Evolutionary conservation across 225 moss, liverwort and hornwort species (phyloP), one percentile per base, ranked within the genome.

Genomic region (Pseudoscleropodium purum): DNA sequence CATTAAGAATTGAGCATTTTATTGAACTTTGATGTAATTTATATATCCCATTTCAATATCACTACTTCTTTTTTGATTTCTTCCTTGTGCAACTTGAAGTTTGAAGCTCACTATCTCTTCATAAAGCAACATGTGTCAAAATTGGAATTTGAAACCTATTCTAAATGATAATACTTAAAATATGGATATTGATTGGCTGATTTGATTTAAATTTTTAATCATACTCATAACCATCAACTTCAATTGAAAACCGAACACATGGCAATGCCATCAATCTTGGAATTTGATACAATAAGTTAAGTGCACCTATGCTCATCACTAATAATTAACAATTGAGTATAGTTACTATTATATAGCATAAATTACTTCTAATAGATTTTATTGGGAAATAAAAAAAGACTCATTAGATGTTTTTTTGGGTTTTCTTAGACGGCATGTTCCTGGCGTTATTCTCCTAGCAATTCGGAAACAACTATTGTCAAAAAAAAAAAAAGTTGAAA

Each of bases 141-240:
- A 52, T 0, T 8, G 0, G 7, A 52, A 34, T 21, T 52, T 18
- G 7, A 51, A 51, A 51, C 0, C 7, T 21, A 76, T 7, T 51
- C 3, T 13, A 33, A 20, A 1, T 0, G 1, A 51, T 51, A 4
- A 51, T 49, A 51, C 8, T 51, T 13, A 33, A 33, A 20, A 33
- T 18, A 18, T 0, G 0, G 0, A 13, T 33, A 51, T 49, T 49
- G 20, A 75, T 9, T 47, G 47, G 47, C 1, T 20, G 0, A 2
- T 6, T 49, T 49, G 8, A 20, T 0, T 51, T 13, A 76, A 76
- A 21, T 51, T 20, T 51, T 33, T 47, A 7, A 47, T 2, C 2
- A 31, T 1, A 45, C 10, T 63, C 0, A 7, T 23, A 15, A 82
- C 16, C 15, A 52, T 43, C 21, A 33, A 34, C 31, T 33, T 63